phyloP scores from a whole-genome alignment of 208 protist genomes.

The Acanthamoeba castellanii region DNA sequence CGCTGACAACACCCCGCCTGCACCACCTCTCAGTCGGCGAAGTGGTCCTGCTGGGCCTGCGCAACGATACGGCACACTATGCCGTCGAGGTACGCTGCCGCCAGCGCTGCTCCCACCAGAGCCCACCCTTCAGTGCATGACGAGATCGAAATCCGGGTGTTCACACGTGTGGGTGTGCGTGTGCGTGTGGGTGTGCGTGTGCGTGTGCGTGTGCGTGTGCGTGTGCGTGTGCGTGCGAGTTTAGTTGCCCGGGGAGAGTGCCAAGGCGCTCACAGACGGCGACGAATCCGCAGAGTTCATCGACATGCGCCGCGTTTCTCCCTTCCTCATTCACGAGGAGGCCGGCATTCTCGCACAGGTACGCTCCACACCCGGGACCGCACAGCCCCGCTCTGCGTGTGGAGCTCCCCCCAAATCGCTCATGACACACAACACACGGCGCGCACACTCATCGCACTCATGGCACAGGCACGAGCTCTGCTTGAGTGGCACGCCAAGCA shows the following conservation, averaged over 20 bases:
- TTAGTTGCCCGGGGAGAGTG: neutral
- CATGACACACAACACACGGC: too few relatives aligned
- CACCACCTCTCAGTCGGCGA: neutral
- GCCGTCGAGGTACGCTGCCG: neutral
- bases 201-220: neutral
- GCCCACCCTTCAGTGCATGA: too few relatives aligned
- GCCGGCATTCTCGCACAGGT: neutral
- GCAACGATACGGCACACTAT: neutral
- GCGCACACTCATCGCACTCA: neutral
- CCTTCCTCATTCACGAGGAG: neutral
- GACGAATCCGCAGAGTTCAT: neutral
- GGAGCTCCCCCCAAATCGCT: too few relatives aligned
- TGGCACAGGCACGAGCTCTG: neutral
- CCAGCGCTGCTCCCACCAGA: neutral
- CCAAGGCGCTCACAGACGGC: neutral
- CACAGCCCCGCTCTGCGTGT: too few relatives aligned
- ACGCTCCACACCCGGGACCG: neutral
- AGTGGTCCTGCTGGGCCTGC: constrained; percentile 4
- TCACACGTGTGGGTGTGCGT: too few relatives aligned
- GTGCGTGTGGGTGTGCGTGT: too few relatives aligned
- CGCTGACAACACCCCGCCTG: neutral
- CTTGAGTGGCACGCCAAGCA: constrained; percentile 1
- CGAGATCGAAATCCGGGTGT: too few relatives aligned
- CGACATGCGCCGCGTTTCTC: neutral
- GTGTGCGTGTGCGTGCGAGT: too few relatives aligned